phyloP scores from a whole-genome alignment of 2,329 filamentous ascomycete genomes.

The Cladorrhinum sp. region DNA sequence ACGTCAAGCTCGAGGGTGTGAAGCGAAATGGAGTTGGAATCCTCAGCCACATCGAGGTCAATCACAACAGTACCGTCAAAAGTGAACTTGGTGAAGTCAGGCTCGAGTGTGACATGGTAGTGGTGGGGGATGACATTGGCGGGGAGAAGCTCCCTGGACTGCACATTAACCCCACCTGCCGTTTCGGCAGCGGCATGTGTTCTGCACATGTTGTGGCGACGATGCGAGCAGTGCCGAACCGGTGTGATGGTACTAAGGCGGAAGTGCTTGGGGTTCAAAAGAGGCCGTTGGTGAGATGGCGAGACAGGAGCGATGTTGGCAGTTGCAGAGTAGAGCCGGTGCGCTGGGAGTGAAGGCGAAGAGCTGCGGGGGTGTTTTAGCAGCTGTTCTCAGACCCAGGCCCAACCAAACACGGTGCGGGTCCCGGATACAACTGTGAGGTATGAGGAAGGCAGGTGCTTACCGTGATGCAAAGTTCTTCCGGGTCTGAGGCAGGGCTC shows the following conservation, averaged over 20 bases:
- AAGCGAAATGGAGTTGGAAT: constrained; percentile 80
- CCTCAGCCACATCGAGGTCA: constrained; percentile 81
- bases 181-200: constrained; percentile 35
- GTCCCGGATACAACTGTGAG: background rate
- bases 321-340: constrained; percentile 21
- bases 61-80: constrained; percentile 83
- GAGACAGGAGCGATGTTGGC: background rate
- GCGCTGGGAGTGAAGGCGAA: constrained; percentile 15
- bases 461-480: constrained; percentile 26
- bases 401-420: constrained; percentile 1
- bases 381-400: background rate
- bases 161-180: constrained; percentile 35
- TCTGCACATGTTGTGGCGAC: constrained; percentile 69
- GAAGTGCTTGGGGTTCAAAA: constrained; percentile 10
- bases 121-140: constrained; percentile 88
- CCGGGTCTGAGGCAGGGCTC: constrained; percentile 12
- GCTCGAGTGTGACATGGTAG: constrained; percentile 89
- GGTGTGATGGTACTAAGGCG: constrained; percentile 20
- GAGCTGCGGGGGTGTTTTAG: constrained; percentile 21
- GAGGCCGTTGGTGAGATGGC: constrained; percentile 11
- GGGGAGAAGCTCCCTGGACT: constrained; percentile 78
- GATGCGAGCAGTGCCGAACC: constrained; percentile 68
- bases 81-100: constrained; percentile 81
- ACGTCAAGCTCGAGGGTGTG: constrained; percentile 88
- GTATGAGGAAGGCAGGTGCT: constrained; percentile 4